phyloP scores from a whole-genome alignment of 1,139 yeast species.

The Fermentozyma sake region DNA sequence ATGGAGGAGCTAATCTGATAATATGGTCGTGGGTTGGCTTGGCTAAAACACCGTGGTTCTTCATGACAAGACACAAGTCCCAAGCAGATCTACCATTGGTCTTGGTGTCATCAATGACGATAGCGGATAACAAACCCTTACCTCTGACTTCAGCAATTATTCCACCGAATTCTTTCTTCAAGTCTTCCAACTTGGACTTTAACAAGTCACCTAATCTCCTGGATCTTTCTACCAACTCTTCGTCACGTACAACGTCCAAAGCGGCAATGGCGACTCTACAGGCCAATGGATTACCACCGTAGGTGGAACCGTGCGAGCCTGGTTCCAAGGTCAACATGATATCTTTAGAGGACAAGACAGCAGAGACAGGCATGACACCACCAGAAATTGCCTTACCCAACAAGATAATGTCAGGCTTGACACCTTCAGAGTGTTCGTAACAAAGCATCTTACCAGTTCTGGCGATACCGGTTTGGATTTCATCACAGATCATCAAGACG shows the following conservation, averaged over 20 bases:
- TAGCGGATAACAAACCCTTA: conserved; percentile 82
- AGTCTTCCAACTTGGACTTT: conserved; percentile 58
- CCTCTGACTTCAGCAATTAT: conserved; percentile 91
- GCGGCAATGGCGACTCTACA: conserved; percentile 96
- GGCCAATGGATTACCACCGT: conserved; percentile 96
- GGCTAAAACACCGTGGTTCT: conserved; percentile 84
- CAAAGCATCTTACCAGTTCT: conserved; percentile 95
- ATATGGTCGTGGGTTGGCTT: conserved; percentile 97
- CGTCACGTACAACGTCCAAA: conserved; percentile 82
- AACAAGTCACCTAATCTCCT: conserved; percentile 65
- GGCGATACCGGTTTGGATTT: conserved; percentile 96
- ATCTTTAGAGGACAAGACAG: conserved; percentile 81
- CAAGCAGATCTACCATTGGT: conserved; percentile 92
- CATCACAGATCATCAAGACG: conserved; percentile 88
- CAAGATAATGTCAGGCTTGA: conserved; percentile 80
- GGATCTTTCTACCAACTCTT: conserved; percentile 79
- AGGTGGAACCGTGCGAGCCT: conserved; percentile 97
- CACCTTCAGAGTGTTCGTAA: conserved; percentile 76
- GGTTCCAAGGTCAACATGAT: conserved; percentile 89
- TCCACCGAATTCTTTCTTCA: conserved; percentile 61
- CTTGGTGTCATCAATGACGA: conserved; percentile 81
- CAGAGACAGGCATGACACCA: conserved; percentile 90
- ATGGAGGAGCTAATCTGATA: conserved; percentile 94
- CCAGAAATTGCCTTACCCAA: conserved; percentile 96
- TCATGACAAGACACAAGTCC: conserved; percentile 91